Percentiles rank a stretch among this genome's conserved stretches.
phyloP scores from a whole-genome alignment of 2,329 filamentous ascomycete species.

The Thelonectria rubi region DNA sequence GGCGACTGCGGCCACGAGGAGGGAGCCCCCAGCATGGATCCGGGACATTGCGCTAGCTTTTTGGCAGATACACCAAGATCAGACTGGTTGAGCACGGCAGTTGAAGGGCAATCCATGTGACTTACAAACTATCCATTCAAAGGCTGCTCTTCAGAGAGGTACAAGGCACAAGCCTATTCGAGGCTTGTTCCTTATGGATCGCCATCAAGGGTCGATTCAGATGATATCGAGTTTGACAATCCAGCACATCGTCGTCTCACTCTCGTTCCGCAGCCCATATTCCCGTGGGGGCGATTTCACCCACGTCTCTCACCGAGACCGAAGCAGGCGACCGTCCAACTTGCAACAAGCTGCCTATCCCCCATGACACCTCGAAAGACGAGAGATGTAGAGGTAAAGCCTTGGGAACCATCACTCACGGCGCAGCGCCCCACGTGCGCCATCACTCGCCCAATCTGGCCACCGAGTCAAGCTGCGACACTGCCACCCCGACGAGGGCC shows the following conservation, averaged over 20 bases:
- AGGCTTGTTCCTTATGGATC: too few species aligned
- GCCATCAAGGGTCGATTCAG: too few species aligned
- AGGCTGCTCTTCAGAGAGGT: too few species aligned
- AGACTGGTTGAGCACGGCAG: neutral
- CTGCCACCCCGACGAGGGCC: too few species aligned
- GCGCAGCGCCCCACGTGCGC: slow-evolving; percentile 31
- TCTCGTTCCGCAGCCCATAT: too few species aligned
- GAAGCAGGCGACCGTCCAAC: neutral
- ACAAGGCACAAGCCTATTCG: too few species aligned
- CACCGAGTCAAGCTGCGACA: slow-evolving; percentile 28
- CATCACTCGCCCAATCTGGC: slow-evolving; percentile 31
- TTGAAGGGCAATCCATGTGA: too few species aligned
- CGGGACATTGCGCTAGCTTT: neutral
- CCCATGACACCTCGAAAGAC: neutral
- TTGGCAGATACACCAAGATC: neutral
- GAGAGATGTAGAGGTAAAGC: neutral
- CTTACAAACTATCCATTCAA: too few species aligned
- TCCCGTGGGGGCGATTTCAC: too few species aligned
- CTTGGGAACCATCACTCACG: slow-evolving; percentile 14
- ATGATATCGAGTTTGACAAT: neutral
- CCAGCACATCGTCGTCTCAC: neutral
- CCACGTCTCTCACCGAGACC: neutral
- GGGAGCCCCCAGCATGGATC: neutral
- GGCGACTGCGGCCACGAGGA: neutral
- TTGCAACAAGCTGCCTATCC: neutral